Percentiles rank a stretch among this genome's conserved stretches.
phyloP scores from a whole-genome alignment of 352 stramenopile species.

The Globisporangium radiosum region DNA sequence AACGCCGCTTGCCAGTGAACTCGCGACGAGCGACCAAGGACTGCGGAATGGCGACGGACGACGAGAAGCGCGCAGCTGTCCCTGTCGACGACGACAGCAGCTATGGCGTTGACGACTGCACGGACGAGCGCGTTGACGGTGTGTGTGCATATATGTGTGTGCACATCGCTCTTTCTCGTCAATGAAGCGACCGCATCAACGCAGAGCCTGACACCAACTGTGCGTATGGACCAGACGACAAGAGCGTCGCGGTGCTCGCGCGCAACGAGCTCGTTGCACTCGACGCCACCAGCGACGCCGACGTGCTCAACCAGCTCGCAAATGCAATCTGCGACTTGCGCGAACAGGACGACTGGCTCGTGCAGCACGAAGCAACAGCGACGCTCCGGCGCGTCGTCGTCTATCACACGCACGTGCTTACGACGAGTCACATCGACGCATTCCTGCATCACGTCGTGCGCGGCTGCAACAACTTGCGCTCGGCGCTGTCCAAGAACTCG shows the following conservation, averaged over 20 bases:
- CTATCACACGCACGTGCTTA: conserved; percentile 31
- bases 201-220: neutral
- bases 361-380: conserved; percentile 49
- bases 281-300: conserved; percentile 5
- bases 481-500: conserved; percentile 39
- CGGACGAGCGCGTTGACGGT: conserved; percentile 1
- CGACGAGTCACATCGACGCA: conserved; percentile 13
- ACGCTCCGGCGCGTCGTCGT: conserved; percentile 45
- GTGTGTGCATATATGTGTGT: neutral
- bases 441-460: conserved; percentile 17
- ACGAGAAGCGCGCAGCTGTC: conserved; percentile 10
- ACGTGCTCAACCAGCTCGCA: conserved; percentile 7
- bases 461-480: conserved; percentile 11
- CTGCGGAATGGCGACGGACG: no score
- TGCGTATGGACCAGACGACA: conserved; percentile 24
- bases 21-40: no score
- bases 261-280: conserved; percentile 34
- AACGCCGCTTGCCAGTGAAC: no score
- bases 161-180: conserved; percentile 7
- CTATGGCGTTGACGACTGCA: neutral
- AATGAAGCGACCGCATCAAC: neutral
- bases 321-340: conserved; percentile 23
- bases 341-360: conserved; percentile 41
- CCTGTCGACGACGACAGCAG: conserved; percentile 9
- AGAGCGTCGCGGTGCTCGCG: conserved; percentile 30